These are phyloP conservation scores for Zea luxurians DNA, from an alignment of 176 grass and related monocot genomes.

Conservation along the genomic window DNA sequence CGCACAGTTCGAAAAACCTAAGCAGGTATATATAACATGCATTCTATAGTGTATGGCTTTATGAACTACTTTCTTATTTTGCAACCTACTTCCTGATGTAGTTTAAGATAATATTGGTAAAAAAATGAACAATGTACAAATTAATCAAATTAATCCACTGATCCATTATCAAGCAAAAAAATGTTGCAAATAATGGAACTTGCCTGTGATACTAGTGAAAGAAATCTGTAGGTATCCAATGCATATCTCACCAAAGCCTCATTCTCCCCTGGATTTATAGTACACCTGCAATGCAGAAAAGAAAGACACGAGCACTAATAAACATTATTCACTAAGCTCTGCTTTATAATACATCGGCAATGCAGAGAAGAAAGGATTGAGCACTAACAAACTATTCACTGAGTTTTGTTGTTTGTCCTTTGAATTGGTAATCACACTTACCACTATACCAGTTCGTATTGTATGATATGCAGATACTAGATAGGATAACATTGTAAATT, in stretches of 20 bases:
- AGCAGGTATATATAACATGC: conserved; percentile 10
- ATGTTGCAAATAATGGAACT: conserved; percentile 20
- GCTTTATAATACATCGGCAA: conserved; percentile 80
- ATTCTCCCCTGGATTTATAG: conserved; percentile 96
- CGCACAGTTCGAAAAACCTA: not conserved
- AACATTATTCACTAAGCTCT: conserved; percentile 1
- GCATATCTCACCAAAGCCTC: conserved; percentile 94
- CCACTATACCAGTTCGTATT: not conserved
- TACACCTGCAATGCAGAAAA: conserved; percentile 68
- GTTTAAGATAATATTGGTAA: not conserved
- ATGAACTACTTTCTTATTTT: not conserved
- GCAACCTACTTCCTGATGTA: not conserved
- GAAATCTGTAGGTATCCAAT: conserved; percentile 79
- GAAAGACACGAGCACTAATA: not conserved
- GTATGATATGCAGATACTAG: conserved; percentile 1
- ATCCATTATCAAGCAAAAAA: not conserved
- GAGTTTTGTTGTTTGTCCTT: conserved; percentile 6
- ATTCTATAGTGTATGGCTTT: not conserved
- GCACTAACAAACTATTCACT: not conserved
- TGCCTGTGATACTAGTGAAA: conserved; percentile 74
- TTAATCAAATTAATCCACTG: not conserved
- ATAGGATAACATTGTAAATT: conserved; percentile 13
- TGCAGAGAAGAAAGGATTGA: conserved; percentile 6
- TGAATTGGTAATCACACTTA: not conserved
- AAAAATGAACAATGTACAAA: conserved; percentile 4